Evolutionary conservation across 2,329 filamentous ascomycete genomes (phyloP).

Genomic region (Aspergillus cejpii): DNA sequence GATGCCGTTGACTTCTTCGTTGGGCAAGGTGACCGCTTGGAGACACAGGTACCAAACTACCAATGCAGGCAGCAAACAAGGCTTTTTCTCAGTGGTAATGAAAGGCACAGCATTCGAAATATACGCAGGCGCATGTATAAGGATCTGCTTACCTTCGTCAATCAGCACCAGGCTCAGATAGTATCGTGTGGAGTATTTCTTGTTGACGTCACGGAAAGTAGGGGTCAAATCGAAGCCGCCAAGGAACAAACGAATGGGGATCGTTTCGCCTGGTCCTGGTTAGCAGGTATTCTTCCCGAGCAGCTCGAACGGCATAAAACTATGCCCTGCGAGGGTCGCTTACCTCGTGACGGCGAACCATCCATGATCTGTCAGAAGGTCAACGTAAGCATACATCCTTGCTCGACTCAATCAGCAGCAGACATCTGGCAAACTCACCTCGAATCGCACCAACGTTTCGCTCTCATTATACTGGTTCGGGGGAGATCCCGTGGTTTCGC

Average conservation of each 20-base stretch:
- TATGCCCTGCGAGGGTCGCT: constrained; percentile 23
- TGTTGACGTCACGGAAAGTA: constrained; percentile 98
- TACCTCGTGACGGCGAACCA: constrained; percentile 90
- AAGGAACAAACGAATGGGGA: constrained; percentile 92
- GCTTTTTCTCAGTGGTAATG: neutral
- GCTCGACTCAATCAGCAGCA: constrained; percentile 1
- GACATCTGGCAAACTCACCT: constrained; percentile 49
- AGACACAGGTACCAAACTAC: constrained; percentile 10
- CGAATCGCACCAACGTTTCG: constrained; percentile 93
- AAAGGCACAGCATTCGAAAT: neutral
- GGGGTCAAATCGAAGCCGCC: constrained; percentile 96
- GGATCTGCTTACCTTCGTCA: constrained; percentile 63
- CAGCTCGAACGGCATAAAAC: neutral
- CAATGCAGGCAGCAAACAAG: constrained; percentile 12
- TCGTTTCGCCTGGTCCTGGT: constrained; percentile 62
- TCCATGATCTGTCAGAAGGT: constrained; percentile 74
- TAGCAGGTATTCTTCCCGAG: constrained; percentile 13
- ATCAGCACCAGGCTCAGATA: constrained; percentile 95
- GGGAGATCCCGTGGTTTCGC: constrained; percentile 91
- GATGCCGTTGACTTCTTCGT: constrained; percentile 9
- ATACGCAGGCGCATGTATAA: constrained; percentile 1
- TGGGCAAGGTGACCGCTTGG: constrained; percentile 4
- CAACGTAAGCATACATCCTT: constrained; percentile 7
- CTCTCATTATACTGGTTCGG: constrained; percentile 99
- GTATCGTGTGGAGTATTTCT: constrained; percentile 98